phyloP scores from a whole-genome alignment of 306 rosid genomes.

The Betula pendula region DNA sequence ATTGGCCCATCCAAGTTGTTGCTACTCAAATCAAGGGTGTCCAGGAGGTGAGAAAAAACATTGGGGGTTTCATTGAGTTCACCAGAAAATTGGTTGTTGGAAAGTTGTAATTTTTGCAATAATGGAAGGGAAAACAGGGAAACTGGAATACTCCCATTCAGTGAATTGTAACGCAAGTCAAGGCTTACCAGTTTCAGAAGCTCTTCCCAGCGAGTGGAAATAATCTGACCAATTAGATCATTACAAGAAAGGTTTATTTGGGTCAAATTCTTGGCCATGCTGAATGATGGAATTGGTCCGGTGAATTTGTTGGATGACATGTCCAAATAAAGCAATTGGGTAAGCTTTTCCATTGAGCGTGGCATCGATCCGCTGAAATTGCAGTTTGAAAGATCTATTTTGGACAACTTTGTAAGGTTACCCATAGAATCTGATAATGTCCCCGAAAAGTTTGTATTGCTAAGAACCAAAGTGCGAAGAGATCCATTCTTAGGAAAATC shows the following conservation, averaged over 20 bases:
- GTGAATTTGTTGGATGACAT: slow-evolving; percentile 33
- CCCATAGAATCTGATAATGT: slow-evolving; percentile 16
- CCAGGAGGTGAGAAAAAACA: not conserved
- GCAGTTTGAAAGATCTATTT: slow-evolving; percentile 29
- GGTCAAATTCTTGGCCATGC: slow-evolving; percentile 26
- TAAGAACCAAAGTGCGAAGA: slow-evolving; percentile 6
- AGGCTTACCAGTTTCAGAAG: slow-evolving; percentile 19
- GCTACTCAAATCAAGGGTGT: not conserved
- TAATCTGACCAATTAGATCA: slow-evolving; percentile 17
- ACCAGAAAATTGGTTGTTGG: slow-evolving; percentile 29
- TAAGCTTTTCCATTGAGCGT: slow-evolving; percentile 24
- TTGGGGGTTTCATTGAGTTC: slow-evolving; percentile 14
- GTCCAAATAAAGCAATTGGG: slow-evolving; percentile 31
- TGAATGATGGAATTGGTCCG: slow-evolving; percentile 43
- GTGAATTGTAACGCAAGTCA: slow-evolving; percentile 19
- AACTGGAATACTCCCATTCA: slow-evolving; percentile 30
- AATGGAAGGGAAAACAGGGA: slow-evolving; percentile 25
- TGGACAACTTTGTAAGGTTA: slow-evolving; percentile 27
- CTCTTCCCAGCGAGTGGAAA: slow-evolving; percentile 17
- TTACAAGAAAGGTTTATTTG: slow-evolving; percentile 25
- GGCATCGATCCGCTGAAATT: slow-evolving; percentile 38
- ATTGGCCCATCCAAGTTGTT: slow-evolving; percentile 12
- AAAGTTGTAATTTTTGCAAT: slow-evolving; percentile 15
- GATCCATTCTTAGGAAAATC: slow-evolving; percentile 23
- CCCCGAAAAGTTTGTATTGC: slow-evolving; percentile 34